Base-by-base conservation (phyloP, 2,329 filamentous ascomycete genomes). In the Trichoderma sp. region DNA sequence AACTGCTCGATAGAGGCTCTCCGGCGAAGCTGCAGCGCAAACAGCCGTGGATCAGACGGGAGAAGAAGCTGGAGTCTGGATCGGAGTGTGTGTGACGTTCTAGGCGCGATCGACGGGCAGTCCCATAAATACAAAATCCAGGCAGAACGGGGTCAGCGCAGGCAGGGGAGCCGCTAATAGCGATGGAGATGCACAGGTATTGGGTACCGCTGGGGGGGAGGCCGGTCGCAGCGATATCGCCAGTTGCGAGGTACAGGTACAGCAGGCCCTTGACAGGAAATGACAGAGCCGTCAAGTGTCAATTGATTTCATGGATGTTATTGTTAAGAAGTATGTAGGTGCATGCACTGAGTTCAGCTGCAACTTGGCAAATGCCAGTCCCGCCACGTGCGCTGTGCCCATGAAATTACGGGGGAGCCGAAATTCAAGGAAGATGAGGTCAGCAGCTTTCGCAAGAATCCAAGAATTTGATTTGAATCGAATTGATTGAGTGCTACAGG, bases 71-170 rank as follows among this genome's bases (percentile, higher is more conserved):
- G 50, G 48, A 6, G 42, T 42, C 9, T 37, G 29, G 15, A 29
- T 59, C 6, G 19, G 25, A 35, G 58, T 56, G 52, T 64, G 63
- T 57, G 63, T 39, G 63, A 65, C 37, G 50, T 65, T 48, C 52
- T 56, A 48, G 52, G 52, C 52, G 63, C 63, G 63, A 65, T 65
- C 63, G 63, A 57, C 25, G 37, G 52, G 52, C 22, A 15, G 63
- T 65, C 39, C 63, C 63, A 56, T 65, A 35, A 48, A 65, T 64
- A 54, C 32, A 37, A 29, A 63, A 50, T 50, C 39, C 32, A 50
- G 42, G 42, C 48, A 42, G 48, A 22, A 19, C 61, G 52, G 61
- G 37, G n/a, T n/a, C n/a, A n/a, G n/a, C n/a, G n/a, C 35, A 63
- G 39, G 59, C 58, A 61, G 58, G 58, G 58, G 42, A 50, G 42